Evolutionary conservation across 2,329 filamentous ascomycete genomes (phyloP), one percentile per base, ranked within the genome.

Genomic region (Aspergillus terreus): DNA sequence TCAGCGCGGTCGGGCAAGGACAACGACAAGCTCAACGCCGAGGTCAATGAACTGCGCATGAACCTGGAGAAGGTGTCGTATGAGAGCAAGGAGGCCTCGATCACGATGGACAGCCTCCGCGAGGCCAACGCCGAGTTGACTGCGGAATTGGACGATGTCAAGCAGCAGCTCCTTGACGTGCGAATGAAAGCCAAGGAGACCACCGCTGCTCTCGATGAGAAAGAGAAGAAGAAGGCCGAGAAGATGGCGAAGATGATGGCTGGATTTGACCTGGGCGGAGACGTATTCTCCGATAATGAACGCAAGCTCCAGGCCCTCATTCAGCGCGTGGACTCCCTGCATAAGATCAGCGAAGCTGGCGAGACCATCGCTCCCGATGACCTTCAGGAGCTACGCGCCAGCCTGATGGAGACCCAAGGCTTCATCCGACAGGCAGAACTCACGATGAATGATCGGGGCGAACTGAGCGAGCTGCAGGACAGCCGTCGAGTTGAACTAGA

Each of bases 231-330:
- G 77, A 99, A 99, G 81, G 90, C 92, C 1, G 94, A 99, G 76
- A 94, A 95, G 75, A 99, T 99, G 94, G 94, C 94, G 41, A 89
- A 96, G 81, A 99, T 99, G 94, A 96, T 99, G 92, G 94, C 94
- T 53, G 91, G 92, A 3, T 97, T 99, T 64, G 92, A 99, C 65
- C 82, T 99, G 32, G 92, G 91, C 42, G 87, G 88, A 45, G 92
- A 96, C 52, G 86, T 95, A 30, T 95, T 97, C 70, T 96, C 91
- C 60, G 88, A 94, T 52, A 96, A 96, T 62, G 94, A 99, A 71
- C 83, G 86, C 57, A 86, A 84, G 46, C 89, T 99, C 52, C 84
- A 88, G 53, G 84, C 88, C 56, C 86, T 91, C 56, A 92, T 97
- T 61, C 84, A 91, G 61, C 86, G 89, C 63, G 79, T 97, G 27